phyloP scores from a whole-genome alignment of 2,329 filamentous ascomycete species.

The Zymoseptoria tritici region DNA sequence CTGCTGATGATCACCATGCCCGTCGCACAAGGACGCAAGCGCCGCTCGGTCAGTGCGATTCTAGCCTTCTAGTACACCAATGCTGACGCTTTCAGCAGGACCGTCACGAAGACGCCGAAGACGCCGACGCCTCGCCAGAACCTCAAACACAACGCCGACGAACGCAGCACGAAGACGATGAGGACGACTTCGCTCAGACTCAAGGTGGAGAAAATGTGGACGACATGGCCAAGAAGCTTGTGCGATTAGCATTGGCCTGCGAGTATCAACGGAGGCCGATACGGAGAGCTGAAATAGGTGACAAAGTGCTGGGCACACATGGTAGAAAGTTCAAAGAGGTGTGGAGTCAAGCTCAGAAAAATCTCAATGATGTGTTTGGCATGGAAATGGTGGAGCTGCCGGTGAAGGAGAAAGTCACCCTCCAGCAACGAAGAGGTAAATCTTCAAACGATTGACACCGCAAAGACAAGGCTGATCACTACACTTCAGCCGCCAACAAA shows the following conservation, averaged over 20 bases:
- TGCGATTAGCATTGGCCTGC: slow-evolving; percentile 53
- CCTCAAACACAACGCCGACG: slow-evolving; percentile 26
- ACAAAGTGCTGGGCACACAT: slow-evolving; percentile 63
- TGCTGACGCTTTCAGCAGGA: background rate
- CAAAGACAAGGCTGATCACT: background rate
- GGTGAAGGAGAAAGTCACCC: slow-evolving; percentile 67
- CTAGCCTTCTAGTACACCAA: background rate
- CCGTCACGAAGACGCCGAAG: slow-evolving; percentile 18
- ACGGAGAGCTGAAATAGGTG: slow-evolving; percentile 50
- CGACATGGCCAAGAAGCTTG: slow-evolving; percentile 53
- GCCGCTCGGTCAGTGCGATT: slow-evolving; percentile 20
- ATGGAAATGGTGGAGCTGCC: slow-evolving; percentile 88
- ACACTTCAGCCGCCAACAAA: slow-evolving; percentile 45
- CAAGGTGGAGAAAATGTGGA: slow-evolving; percentile 27
- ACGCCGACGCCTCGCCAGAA: slow-evolving; percentile 19
- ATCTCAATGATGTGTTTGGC: slow-evolving; percentile 69
- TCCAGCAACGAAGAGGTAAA: slow-evolving; percentile 69
- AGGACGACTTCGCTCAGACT: slow-evolving; percentile 13
- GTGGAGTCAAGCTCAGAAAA: slow-evolving; percentile 67
- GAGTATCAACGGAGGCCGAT: slow-evolving; percentile 54
- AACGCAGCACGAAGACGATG: slow-evolving; percentile 15
- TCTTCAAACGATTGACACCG: background rate
- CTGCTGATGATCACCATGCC: slow-evolving; percentile 9
- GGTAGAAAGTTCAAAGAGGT: slow-evolving; percentile 67
- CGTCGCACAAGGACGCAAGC: slow-evolving; percentile 17